These are phyloP conservation scores for Exserohilum rostratum DNA, from an alignment of 2,329 filamentous ascomycete species.

Conservation along the genomic window DNA sequence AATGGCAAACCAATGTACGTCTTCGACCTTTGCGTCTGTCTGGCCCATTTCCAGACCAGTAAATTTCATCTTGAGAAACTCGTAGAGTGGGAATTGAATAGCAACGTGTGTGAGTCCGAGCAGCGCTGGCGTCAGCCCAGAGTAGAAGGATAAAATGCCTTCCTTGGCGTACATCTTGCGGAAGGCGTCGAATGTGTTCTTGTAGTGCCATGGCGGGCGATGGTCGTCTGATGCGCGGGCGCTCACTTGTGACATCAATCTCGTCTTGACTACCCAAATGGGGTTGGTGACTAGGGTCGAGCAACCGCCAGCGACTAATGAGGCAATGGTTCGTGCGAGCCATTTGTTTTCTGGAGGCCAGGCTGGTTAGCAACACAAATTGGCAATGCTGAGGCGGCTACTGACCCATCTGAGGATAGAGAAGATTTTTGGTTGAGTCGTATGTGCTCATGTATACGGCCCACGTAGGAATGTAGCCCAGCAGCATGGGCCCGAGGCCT, in stretches of 20 bases:
- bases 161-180: constrained; percentile 95
- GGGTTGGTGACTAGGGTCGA: constrained; percentile 95
- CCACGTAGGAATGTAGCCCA: constrained; percentile 97
- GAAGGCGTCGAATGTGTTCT: constrained; percentile 85
- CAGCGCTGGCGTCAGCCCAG: constrained; percentile 87
- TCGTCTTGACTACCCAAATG: constrained; percentile 99
- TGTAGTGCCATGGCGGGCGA: constrained; percentile 87
- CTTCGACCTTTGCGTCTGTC: constrained; percentile 60
- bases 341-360: constrained; percentile 67
- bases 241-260: constrained; percentile 91
- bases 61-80: constrained; percentile 88
- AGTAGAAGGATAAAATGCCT: constrained; percentile 90
- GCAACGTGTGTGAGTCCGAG: constrained; percentile 93
- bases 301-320: constrained; percentile 86
- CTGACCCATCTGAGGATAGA: constrained; percentile 67
- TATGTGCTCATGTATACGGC: constrained; percentile 98
- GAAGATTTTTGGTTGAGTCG: constrained; percentile 80
- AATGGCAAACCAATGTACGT: constrained; percentile 81
- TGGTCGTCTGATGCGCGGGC: constrained; percentile 60
- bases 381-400: not conserved
- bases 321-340: constrained; percentile 84
- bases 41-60: constrained; percentile 89
- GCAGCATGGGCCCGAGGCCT: constrained; percentile 88
- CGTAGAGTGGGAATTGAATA: constrained; percentile 95
- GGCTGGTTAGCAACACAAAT: constrained; percentile 17